Conservation (phyloP, 2,329 filamentous ascomycete genomes). For the Alternaria metachromatica region DNA sequence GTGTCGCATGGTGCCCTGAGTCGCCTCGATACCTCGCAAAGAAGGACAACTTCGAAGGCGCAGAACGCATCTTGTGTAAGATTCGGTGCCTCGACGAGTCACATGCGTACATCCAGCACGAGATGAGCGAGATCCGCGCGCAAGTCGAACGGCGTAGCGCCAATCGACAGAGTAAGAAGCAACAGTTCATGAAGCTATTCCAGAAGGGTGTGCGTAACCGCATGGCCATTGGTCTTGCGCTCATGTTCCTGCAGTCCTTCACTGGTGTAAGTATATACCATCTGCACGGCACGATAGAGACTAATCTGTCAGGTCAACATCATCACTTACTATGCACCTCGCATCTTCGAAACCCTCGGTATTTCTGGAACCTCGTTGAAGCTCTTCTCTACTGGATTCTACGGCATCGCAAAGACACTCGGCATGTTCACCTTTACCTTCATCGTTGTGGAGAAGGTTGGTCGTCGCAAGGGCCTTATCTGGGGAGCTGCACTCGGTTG, state of each 20-base stretch:
- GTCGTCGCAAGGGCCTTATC: slow-evolving; percentile 53
- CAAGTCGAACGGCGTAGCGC: slow-evolving; percentile 44
- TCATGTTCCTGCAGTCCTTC: slow-evolving; percentile 49
- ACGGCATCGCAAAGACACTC: slow-evolving; percentile 52
- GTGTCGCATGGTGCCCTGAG: slow-evolving; percentile 49
- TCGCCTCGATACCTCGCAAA: slow-evolving; percentile 41
- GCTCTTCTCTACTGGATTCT: slow-evolving; percentile 60
- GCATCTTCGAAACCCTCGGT: slow-evolving; percentile 53
- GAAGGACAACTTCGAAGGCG: slow-evolving; percentile 48
- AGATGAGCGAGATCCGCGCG: slow-evolving; percentile 56
- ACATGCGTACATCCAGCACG: slow-evolving; percentile 56
- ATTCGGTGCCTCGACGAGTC: slow-evolving; percentile 55
- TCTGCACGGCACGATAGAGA: background rate
- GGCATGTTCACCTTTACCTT: slow-evolving; percentile 52
- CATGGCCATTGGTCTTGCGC: slow-evolving; percentile 47
- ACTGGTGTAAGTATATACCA: slow-evolving; percentile 35
- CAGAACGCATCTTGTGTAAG: slow-evolving; percentile 50
- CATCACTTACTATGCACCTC: slow-evolving; percentile 47
- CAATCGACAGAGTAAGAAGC: slow-evolving; percentile 35
- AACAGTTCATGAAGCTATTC: slow-evolving; percentile 46
- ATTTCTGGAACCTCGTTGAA: slow-evolving; percentile 52
- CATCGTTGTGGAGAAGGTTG: slow-evolving; percentile 49
- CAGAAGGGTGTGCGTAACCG: slow-evolving; percentile 49
- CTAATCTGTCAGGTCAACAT: slow-evolving; percentile 38
- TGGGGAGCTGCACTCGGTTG: slow-evolving; percentile 58